Percentiles rank a stretch among this genome's conserved stretches.
phyloP scores from a whole-genome alignment of 805 yeast genomes.

The Cyberlindnera maritima region DNA sequence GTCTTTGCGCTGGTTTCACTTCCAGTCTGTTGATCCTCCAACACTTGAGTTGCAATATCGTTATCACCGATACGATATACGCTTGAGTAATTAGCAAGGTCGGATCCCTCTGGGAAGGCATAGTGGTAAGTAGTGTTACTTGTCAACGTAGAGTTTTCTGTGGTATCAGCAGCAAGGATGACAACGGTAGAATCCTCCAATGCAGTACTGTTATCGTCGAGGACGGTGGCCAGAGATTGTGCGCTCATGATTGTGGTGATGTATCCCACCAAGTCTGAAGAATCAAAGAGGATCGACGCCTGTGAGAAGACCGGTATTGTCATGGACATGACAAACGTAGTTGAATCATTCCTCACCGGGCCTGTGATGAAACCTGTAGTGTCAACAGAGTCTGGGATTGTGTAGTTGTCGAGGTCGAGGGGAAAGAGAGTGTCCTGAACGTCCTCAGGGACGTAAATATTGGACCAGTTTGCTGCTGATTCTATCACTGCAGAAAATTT shows the following conservation, averaged over 20 bases:
- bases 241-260: constrained; percentile 57
- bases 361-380: constrained; percentile 58
- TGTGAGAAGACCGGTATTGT: constrained; percentile 75
- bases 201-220: constrained; percentile 19
- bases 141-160: constrained; percentile 21
- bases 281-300: constrained; percentile 59
- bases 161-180: constrained; percentile 23
- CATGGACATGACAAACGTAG: constrained; percentile 60
- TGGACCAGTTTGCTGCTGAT: constrained; percentile 40
- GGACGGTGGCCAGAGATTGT: constrained; percentile 35
- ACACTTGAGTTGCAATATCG: constrained; percentile 34
- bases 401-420: constrained; percentile 38
- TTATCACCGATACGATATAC: constrained; percentile 29
- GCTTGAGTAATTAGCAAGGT: constrained; percentile 10
- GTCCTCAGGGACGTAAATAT: constrained; percentile 30
- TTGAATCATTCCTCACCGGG: constrained; percentile 48
- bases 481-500: constrained; percentile 45
- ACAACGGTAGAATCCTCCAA: constrained; percentile 8
- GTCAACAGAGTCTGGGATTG: constrained; percentile 43
- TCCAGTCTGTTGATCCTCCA: constrained; percentile 40
- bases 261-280: constrained; percentile 59
- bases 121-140: constrained; percentile 36
- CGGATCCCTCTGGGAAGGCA: constrained; percentile 31
- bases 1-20: constrained; percentile 36
- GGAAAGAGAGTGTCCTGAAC: constrained; percentile 46